Conservation (phyloP, 331 rosid species). For the Acacia concinna region DNA sequence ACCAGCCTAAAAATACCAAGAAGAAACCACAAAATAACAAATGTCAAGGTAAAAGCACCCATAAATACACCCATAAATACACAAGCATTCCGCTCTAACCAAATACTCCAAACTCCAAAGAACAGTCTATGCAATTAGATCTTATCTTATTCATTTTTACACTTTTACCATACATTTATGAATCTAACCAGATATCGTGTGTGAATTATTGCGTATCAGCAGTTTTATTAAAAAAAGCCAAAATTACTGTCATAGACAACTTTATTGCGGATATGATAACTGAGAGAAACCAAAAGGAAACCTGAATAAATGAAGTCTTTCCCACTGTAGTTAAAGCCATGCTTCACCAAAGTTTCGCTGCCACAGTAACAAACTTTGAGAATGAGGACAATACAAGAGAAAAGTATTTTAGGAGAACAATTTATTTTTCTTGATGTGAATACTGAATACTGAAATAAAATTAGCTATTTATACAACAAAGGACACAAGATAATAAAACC, state of each 20-base stretch:
- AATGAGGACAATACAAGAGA: too few relatives aligned
- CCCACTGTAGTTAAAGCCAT: constrained; percentile 85
- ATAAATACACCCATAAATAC: background rate
- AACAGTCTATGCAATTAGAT: background rate
- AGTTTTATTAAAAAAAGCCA: background rate
- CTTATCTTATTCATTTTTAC: background rate
- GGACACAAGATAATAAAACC: too few relatives aligned
- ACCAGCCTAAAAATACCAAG: background rate
- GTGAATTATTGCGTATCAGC: background rate
- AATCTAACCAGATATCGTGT: background rate
- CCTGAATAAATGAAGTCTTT: constrained; percentile 95
- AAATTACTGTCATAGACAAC: background rate
- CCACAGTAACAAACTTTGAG: constrained; percentile 31
- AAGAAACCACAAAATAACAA: background rate
- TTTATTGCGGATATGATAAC: constrained; percentile 2
- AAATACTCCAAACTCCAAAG: constrained; percentile 1
- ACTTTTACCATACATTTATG: background rate
- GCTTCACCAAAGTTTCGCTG: constrained; percentile 85
- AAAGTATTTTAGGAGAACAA: too few relatives aligned
- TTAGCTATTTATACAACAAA: too few relatives aligned
- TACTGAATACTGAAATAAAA: too few relatives aligned
- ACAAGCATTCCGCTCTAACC: background rate
- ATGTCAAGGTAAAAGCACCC: background rate
- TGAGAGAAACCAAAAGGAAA: constrained; percentile 29
- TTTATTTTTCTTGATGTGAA: too few relatives aligned